Evolutionary conservation across 441 rosid species (phyloP).

Genomic region (Erodium trifolium): DNA sequence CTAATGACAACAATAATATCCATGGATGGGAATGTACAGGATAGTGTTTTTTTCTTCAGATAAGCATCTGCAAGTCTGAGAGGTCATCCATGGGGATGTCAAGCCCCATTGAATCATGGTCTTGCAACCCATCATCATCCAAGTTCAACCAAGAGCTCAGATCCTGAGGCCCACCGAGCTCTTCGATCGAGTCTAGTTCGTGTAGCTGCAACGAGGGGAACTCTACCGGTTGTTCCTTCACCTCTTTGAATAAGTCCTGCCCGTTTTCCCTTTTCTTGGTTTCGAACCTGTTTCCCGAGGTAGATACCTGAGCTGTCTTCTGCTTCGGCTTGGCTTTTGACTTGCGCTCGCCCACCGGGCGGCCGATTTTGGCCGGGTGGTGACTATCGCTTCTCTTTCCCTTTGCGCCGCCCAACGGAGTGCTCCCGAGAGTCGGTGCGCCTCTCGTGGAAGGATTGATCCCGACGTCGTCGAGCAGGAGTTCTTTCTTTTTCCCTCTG

Average conservation of each 20-base stretch:
- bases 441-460: no score
- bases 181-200: slow-evolving; percentile 36
- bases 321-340: slow-evolving; percentile 50
- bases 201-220: slow-evolving; percentile 15
- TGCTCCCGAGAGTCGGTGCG: no score
- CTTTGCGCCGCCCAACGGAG: slow-evolving; percentile 25
- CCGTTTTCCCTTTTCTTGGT: slow-evolving; percentile 29
- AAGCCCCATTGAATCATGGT: slow-evolving; percentile 35
- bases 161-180: slow-evolving; percentile 24
- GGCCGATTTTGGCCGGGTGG: slow-evolving; percentile 32
- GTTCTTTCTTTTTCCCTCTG: slow-evolving; percentile 48
- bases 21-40: slow-evolving; percentile 35
- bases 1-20: neutral
- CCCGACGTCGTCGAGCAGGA: slow-evolving; percentile 45
- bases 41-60: slow-evolving; percentile 15
- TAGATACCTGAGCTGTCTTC: slow-evolving; percentile 37
- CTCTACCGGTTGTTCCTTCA: neutral
- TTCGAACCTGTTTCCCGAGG: slow-evolving; percentile 30
- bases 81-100: slow-evolving; percentile 52
- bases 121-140: slow-evolving; percentile 48
- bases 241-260: slow-evolving; percentile 21
- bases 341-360: slow-evolving; percentile 37
- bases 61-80: slow-evolving; percentile 32
- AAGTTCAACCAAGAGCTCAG: slow-evolving; percentile 35
- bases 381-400: slow-evolving; percentile 60